Base-by-base conservation (phyloP, 257 asterid species). In the Forsythia viridissima region DNA sequence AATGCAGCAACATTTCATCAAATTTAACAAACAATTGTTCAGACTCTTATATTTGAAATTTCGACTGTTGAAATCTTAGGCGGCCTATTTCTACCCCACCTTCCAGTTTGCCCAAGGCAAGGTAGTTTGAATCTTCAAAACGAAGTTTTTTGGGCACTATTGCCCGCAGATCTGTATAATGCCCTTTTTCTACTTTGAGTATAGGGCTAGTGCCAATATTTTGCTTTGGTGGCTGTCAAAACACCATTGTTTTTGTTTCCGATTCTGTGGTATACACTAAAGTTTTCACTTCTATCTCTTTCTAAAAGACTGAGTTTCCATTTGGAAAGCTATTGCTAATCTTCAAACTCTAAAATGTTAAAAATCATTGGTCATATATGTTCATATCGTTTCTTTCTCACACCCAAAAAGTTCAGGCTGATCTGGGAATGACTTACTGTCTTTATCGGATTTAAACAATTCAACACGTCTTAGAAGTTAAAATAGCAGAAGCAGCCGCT, bases 401-500 rank as follows among this genome's bases (percentile, higher is more conserved):
- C 4, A 30, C 6, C 43, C 66, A 70, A 34, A n/a, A 48, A 20
- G 70, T 68, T 75, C 24, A 13, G 42, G 44, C 46, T 4, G n/a
- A 21, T 59, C 9, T 59, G 15, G 51, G 37, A 7, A 41, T 59
- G 37, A 59, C 67, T 59, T 8, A 8, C 36, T 6, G 51, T 13
- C 72, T 42, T 43, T 8, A 59, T 79, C 67, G 37, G 36, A 63
- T 43, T 20, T 46, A 7, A 75, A 77, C 61, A 65, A 76, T 38
- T 76, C 34, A 69, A 59, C 77, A 70, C 13, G 10, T 48, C 18
- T 30, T 41, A 40, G 10, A n/a, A 76, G 18, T 66, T 57, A 76
- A 42, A 65, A 42, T 65, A 30, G 37, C 42, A 30, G 41, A 4
- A 44, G 40, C 36, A 11, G 15, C 66, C 3, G 11, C 4, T 71